These are phyloP conservation scores for Xylaria digitata DNA, from an alignment of 2,329 filamentous ascomycete species.

Conservation along the genomic window DNA sequence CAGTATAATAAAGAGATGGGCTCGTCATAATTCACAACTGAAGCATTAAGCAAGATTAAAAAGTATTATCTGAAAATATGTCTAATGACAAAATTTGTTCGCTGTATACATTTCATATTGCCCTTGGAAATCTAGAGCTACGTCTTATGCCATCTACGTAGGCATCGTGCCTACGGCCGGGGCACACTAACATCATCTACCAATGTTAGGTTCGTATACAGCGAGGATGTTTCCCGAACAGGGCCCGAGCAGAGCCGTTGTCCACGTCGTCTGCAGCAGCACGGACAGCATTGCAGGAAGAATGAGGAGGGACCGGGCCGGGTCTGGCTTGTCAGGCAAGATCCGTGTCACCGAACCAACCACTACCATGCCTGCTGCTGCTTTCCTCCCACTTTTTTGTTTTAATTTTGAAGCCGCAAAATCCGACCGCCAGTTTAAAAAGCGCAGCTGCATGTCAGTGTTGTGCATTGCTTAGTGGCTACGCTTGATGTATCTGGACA, in stretches of 20 bases:
- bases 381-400: slow-evolving; percentile 32
- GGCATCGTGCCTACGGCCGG: background rate
- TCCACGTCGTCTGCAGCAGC: slow-evolving; percentile 33
- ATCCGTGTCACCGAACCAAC: slow-evolving; percentile 33
- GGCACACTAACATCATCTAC: background rate
- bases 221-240: slow-evolving; percentile 3
- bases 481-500: slow-evolving; percentile 20
- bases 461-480: slow-evolving; percentile 30
- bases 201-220: background rate
- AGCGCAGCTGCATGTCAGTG: slow-evolving; percentile 38
- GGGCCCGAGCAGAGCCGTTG: slow-evolving; percentile 14
- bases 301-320: slow-evolving; percentile 20
- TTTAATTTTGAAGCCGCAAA: slow-evolving; percentile 30
- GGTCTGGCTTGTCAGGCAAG: slow-evolving; percentile 22
- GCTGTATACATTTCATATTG: background rate
- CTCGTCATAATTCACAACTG: background rate
- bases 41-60: too few species aligned
- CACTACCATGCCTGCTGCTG: slow-evolving; percentile 2
- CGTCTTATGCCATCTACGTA: slow-evolving; percentile 1
- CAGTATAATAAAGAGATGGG: background rate
- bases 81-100: background rate
- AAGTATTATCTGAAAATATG: background rate
- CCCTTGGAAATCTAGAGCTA: background rate
- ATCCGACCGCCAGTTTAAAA: slow-evolving; percentile 34
- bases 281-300: slow-evolving; percentile 30